phyloP scores from a whole-genome alignment of 163 green algal species.

The Chlamydomonas reinhardtii region DNA sequence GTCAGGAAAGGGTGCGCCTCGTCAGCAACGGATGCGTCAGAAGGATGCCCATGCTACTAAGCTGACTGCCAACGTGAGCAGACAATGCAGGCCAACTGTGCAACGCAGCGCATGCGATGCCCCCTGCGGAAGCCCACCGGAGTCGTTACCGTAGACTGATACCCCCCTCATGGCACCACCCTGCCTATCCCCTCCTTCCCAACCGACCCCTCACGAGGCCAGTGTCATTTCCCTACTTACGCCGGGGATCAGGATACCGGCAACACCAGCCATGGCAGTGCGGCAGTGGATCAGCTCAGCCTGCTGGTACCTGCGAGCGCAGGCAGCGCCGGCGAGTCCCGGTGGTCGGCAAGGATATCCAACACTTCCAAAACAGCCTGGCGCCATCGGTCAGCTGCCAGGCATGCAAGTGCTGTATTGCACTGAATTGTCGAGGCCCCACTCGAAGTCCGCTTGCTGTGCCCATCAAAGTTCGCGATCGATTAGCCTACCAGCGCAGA shows the following conservation, averaged over 20 bases:
- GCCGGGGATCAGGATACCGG: conserved; percentile 87
- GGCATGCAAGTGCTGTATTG: not conserved
- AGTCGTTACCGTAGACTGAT: too few species aligned
- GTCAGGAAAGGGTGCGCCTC: too few species aligned
- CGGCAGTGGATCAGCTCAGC: conserved; percentile 88
- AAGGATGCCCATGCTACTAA: too few species aligned
- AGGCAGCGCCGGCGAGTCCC: not conserved
- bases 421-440: too few species aligned
- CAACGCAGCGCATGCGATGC: too few species aligned
- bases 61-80: too few species aligned
- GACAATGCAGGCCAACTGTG: too few species aligned
- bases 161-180: too few species aligned
- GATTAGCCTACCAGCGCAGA: conserved; percentile 79
- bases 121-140: too few species aligned
- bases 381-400: not conserved
- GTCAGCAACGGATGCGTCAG: too few species aligned
- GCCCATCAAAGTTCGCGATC: not conserved
- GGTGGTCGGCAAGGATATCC: not conserved
- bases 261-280: conserved; percentile 86
- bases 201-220: too few species aligned
- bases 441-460: not conserved
- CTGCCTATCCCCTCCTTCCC: too few species aligned
- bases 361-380: not conserved
- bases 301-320: conserved; percentile 65
- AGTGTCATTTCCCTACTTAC: conserved; percentile 44